Evolutionary conservation across 352 stramenopile genomes (phyloP).

Genomic region (Phytopythium helicoides): DNA sequence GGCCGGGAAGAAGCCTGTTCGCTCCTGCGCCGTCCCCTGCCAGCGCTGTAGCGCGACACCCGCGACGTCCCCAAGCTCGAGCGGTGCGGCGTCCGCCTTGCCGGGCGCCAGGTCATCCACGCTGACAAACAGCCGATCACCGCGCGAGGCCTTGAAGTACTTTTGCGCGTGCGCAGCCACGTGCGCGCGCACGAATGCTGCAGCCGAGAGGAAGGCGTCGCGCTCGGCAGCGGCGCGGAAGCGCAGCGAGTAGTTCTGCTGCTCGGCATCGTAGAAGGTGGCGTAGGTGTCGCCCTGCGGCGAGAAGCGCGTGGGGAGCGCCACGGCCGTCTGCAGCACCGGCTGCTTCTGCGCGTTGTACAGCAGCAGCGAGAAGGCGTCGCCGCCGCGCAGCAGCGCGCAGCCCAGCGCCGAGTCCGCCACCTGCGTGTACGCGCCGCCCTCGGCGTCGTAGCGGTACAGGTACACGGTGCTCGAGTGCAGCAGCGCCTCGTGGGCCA

Average conservation of each 20-base stretch:
- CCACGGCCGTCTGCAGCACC: constrained; percentile 45
- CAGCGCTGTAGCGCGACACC: constrained; percentile 53
- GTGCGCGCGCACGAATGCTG: constrained; percentile 56
- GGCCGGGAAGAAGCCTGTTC: constrained; percentile 37
- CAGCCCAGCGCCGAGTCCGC: constrained; percentile 61
- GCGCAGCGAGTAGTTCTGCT: constrained; percentile 74
- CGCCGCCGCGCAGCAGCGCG: constrained; percentile 29
- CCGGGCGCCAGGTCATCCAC: constrained; percentile 51
- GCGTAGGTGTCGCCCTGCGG: constrained; percentile 76
- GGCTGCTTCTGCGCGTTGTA: constrained; percentile 73
- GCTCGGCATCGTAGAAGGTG: constrained; percentile 51
- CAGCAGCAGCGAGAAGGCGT: constrained; percentile 54
- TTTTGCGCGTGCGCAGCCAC: constrained; percentile 25
- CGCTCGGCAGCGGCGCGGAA: constrained; percentile 51
- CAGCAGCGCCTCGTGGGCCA: constrained; percentile 46
- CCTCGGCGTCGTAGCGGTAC: constrained; percentile 55
- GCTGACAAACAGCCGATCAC: constrained; percentile 15
- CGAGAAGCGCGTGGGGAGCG: constrained; percentile 37
- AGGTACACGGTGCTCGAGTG: constrained; percentile 73
- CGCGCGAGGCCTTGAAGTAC: constrained; percentile 9
- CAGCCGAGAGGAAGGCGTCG: constrained; percentile 41
- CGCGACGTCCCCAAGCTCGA: constrained; percentile 44
- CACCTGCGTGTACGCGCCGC: constrained; percentile 52
- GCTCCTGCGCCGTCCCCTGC: constrained; percentile 24
- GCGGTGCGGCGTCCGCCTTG: constrained; percentile 34